phyloP scores from a whole-genome alignment of 495 filamentous ascomycete species.

The Podospora comata region DNA sequence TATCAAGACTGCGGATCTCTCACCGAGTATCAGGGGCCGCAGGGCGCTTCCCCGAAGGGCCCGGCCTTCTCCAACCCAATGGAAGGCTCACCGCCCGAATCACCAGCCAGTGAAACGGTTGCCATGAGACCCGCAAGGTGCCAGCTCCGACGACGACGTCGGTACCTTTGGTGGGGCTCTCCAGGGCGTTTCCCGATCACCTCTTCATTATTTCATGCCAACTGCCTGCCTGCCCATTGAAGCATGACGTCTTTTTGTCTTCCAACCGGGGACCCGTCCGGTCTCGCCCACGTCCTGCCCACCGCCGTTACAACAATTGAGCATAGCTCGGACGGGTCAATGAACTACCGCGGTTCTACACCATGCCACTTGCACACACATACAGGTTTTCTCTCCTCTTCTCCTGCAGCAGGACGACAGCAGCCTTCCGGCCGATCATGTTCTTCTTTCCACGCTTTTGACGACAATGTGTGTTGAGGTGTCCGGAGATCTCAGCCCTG shows the following conservation, averaged over 20 bases:
- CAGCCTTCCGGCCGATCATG: neutral
- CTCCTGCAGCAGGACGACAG: neutral
- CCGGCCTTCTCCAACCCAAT: constrained; percentile 18
- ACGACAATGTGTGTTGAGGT: neutral
- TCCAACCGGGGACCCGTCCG: neutral
- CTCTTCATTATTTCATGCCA: neutral
- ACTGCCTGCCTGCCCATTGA: neutral
- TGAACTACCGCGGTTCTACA: neutral
- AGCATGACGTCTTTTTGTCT: constrained; percentile 9
- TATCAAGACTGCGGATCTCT: constrained; percentile 15
- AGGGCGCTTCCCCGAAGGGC: constrained; percentile 24
- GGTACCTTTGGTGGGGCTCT: constrained; percentile 12
- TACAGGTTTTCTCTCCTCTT: neutral
- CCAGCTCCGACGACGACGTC: neutral
- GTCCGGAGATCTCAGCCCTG: neutral
- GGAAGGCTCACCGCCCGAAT: constrained; percentile 29
- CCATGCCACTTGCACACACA: neutral
- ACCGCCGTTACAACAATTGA: neutral
- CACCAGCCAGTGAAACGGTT: constrained; percentile 3
- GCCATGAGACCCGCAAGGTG: constrained; percentile 16
- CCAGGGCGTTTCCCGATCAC: constrained; percentile 9
- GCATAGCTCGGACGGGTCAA: neutral
- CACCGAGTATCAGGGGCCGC: constrained; percentile 21
- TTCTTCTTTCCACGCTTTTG: neutral
- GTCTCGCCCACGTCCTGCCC: neutral